A percentile compares a stretch with the other conserved stretches of the same genome.
Evolutionary conservation across 163 green algal genomes (phyloP).

Genomic region (Volvox carteri): DNA sequence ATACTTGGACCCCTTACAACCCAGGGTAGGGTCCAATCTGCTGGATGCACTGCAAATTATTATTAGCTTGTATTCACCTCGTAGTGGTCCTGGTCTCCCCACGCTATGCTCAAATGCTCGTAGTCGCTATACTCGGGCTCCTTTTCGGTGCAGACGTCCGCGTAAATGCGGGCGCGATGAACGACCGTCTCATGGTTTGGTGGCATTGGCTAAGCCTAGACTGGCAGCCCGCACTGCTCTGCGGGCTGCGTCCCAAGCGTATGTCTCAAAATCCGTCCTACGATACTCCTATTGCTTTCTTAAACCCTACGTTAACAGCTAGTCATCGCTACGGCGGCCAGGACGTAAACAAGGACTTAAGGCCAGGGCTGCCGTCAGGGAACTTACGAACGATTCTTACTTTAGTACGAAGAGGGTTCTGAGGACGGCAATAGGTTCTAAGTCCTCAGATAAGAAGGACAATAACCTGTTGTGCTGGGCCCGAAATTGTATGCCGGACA

Average conservation of each 20-base stretch:
- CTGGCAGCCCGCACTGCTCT: slow-evolving; percentile 19
- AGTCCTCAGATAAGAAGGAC: too few species aligned
- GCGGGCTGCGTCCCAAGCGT: slow-evolving; percentile 24
- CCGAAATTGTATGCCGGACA: background rate
- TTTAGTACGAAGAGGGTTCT: too few species aligned
- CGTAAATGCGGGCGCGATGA: slow-evolving; percentile 45
- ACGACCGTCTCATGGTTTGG: background rate
- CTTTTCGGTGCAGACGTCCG: slow-evolving; percentile 21
- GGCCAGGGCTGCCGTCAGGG: too few species aligned
- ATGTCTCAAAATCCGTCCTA: background rate
- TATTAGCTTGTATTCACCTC: slow-evolving; percentile 72
- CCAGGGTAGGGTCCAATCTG: too few species aligned
- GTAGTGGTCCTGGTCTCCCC: slow-evolving; percentile 95
- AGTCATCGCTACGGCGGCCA: too few species aligned
- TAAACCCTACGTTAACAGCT: too few species aligned
- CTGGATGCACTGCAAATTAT: background rate
- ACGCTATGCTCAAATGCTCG: slow-evolving; percentile 18
- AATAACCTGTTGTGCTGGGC: background rate
- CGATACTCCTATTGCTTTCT: too few species aligned
- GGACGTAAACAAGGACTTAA: too few species aligned
- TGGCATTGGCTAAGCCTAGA: slow-evolving; percentile 24
- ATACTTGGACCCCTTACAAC: background rate
- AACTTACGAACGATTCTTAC: too few species aligned
- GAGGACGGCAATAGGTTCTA: too few species aligned
- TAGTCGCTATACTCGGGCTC: slow-evolving; percentile 49